A percentile compares a stretch with the other conserved stretches of the same genome.
phyloP scores from a whole-genome alignment of 768 basidiomycete genomes.

The Cystobasidium onofrii region DNA sequence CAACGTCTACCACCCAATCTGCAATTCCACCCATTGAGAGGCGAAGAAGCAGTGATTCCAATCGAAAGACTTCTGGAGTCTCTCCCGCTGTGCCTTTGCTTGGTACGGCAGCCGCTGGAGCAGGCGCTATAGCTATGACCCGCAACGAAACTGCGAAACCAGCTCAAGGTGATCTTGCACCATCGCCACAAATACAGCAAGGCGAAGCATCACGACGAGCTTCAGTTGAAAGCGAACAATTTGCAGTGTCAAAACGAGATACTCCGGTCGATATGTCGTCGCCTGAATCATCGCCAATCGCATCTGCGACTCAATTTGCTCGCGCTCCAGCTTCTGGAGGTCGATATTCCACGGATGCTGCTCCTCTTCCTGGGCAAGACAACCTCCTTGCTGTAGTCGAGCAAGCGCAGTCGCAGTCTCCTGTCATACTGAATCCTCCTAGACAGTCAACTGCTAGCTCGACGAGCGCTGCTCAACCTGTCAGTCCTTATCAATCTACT shows the following conservation, averaged over 20 bases:
- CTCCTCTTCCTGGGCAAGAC: constrained; percentile 1
- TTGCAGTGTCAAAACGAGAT: background rate
- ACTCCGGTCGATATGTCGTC: background rate
- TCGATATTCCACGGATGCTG: constrained; percentile 15
- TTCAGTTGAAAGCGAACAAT: background rate
- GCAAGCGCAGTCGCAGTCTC: constrained; percentile 2
- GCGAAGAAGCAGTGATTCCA: background rate
- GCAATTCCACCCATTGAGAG: background rate
- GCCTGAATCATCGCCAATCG: background rate
- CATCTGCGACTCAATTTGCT: background rate
- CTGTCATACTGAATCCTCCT: background rate
- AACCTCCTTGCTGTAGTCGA: constrained; percentile 4
- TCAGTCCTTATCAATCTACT: constrained; percentile 7
- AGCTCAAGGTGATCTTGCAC: background rate
- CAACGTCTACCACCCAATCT: background rate
- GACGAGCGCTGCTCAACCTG: background rate
- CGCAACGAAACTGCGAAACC: background rate
- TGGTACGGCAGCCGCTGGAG: background rate
- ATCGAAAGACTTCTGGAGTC: background rate
- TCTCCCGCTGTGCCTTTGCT: background rate
- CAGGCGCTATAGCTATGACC: background rate
- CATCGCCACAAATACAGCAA: background rate
- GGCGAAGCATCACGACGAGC: background rate
- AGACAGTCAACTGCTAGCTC: background rate
- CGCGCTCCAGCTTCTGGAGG: background rate